Evolutionary conservation across 805 yeast species (phyloP).

Genomic region (Torulaspora maleeae): DNA sequence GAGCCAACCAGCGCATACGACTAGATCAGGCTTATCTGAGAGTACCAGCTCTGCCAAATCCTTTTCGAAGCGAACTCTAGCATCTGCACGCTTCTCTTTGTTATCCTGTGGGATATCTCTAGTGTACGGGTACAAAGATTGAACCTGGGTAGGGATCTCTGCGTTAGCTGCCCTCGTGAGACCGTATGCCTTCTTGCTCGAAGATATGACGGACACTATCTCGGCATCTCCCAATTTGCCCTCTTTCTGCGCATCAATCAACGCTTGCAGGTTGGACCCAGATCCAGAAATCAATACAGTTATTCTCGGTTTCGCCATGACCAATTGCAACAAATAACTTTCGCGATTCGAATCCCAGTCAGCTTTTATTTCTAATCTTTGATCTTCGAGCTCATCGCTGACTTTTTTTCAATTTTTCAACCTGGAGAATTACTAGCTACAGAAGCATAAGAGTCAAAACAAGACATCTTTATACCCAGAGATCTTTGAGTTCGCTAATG

Average conservation of each 20-base stretch:
- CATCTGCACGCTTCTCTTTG: conserved; percentile 49
- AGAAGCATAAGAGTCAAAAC: no score
- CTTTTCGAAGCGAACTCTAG: conserved; percentile 66
- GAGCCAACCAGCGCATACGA: conserved; percentile 99
- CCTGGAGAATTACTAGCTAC: background rate
- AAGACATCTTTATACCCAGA: no score
- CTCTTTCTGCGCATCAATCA: conserved; percentile 63
- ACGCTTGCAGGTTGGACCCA: conserved; percentile 93
- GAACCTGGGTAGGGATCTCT: conserved; percentile 65
- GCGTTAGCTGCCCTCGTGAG: conserved; percentile 69
- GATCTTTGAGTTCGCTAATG: no score
- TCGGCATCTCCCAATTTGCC: conserved; percentile 42
- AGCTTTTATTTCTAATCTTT: background rate
- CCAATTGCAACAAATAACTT: background rate
- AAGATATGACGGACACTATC: conserved; percentile 78
- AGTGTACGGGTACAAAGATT: conserved; percentile 68
- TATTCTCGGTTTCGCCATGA: conserved; percentile 27
- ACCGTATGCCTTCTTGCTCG: conserved; percentile 83
- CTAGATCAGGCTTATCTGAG: conserved; percentile 65
- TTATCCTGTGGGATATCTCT: conserved; percentile 69
- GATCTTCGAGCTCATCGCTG: conserved; percentile 3
- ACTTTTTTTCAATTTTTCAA: conserved; percentile 1
- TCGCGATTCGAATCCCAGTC: background rate
- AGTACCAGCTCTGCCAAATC: conserved; percentile 72
- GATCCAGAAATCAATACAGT: conserved; percentile 86